Conservation (phyloP, 2,329 filamentous ascomycete species). For the Elsinoe australis region DNA sequence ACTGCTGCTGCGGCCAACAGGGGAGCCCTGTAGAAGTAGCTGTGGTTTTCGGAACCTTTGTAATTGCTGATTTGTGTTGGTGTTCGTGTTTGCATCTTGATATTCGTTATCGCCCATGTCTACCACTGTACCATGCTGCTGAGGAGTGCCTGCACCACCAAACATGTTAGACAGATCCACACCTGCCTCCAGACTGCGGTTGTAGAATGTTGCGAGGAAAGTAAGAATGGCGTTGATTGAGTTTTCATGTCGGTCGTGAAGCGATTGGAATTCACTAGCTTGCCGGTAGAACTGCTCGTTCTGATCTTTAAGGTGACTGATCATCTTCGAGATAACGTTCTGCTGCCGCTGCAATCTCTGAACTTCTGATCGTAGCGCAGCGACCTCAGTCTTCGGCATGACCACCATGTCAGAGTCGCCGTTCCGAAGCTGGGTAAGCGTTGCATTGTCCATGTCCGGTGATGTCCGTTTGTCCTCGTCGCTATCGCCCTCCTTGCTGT, state of each 20-base stretch:
- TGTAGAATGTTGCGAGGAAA: constrained; percentile 93
- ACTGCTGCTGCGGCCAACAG: constrained; percentile 20
- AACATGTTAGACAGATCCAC: constrained; percentile 81
- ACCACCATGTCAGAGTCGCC: constrained; percentile 38
- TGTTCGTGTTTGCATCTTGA: constrained; percentile 34
- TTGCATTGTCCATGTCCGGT: constrained; percentile 38
- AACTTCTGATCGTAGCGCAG: constrained; percentile 70
- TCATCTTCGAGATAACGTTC: constrained; percentile 72
- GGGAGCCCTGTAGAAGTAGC: constrained; percentile 33
- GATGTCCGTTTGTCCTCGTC: constrained; percentile 50
- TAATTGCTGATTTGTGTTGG: constrained; percentile 27
- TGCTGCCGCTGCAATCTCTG: constrained; percentile 79
- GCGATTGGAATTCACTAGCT: constrained; percentile 77
- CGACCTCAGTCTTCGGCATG: constrained; percentile 64
- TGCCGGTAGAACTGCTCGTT: constrained; percentile 84
- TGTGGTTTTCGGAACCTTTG: constrained; percentile 29
- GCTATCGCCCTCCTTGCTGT: constrained; percentile 62
- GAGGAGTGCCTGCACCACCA: constrained; percentile 42
- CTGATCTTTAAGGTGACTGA: constrained; percentile 71
- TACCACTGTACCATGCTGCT: constrained; percentile 51
- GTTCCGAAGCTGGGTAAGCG: constrained; percentile 29
- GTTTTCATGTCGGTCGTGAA: constrained; percentile 94
- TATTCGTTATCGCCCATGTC: constrained; percentile 50
- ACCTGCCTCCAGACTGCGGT: constrained; percentile 74
- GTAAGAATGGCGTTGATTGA: constrained; percentile 98